Percentiles rank a stretch among this genome's conserved stretches.
These are phyloP conservation scores for Xylaria curta DNA, from an alignment of 495 filamentous ascomycete genomes.

Conservation along the genomic window DNA sequence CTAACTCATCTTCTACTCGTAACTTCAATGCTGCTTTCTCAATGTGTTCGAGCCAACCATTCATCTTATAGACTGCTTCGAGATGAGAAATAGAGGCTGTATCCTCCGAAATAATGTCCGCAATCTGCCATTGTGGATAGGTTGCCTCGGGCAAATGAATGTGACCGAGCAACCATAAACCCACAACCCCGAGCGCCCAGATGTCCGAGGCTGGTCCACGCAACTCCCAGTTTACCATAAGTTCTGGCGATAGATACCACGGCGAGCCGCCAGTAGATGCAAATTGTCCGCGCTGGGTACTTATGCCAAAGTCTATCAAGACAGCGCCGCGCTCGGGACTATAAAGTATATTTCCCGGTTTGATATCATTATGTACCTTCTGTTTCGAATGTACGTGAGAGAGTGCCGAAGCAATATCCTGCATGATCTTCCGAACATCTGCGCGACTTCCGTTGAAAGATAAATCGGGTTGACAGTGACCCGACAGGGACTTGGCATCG, in stretches of 20 bases:
- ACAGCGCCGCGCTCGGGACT: not conserved
- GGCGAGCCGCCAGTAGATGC: not conserved
- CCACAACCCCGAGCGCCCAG: not conserved
- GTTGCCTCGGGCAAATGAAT: not conserved
- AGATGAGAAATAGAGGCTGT: not conserved
- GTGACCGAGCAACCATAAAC: not conserved
- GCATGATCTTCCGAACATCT: not conserved
- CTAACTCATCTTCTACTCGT: not conserved
- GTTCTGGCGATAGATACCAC: slow-evolving; percentile 16
- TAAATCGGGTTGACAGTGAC: not conserved
- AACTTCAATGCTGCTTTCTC: not conserved
- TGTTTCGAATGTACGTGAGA: not conserved
- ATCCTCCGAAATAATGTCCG: not conserved
- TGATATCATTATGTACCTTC: slow-evolving; percentile 13
- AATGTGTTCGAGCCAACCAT: not conserved
- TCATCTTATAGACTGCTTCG: not conserved
- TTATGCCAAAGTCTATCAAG: slow-evolving; percentile 10
- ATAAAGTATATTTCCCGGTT: slow-evolving; percentile 17
- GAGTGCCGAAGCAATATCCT: slow-evolving; percentile 8
- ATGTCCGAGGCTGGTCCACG: not conserved
- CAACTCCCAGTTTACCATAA: not conserved
- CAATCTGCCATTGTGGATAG: not conserved
- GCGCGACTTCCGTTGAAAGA: not conserved
- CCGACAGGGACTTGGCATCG: not conserved
- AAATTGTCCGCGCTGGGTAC: not conserved